Evolutionary conservation across 2,329 filamentous ascomycete genomes (phyloP), one percentile per base, ranked within the genome.

Genomic region (Shiraia sp.): DNA sequence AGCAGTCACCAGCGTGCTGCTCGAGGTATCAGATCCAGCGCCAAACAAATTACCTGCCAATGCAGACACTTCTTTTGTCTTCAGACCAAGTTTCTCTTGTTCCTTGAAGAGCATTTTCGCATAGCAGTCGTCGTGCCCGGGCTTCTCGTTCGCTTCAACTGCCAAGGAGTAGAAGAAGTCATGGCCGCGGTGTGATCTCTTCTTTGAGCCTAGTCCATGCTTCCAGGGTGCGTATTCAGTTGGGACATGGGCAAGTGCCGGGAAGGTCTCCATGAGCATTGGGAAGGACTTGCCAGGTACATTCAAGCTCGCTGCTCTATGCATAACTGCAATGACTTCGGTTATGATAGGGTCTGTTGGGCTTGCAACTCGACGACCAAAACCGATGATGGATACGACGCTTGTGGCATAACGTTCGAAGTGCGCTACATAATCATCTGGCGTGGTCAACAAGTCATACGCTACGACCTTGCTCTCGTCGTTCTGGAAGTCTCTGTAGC

Each of bases 311-410:
- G 79, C 79, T 1, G 79, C 79, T 39, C 79, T 71, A 42, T 83
- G 76, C 73, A 82, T 78, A 23, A 79, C 66, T 1, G 77, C 75
- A 42, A 82, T 78, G n/a, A 79, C 80, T 55, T 82, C 79, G 3
- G 79, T 79, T 45, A 82, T 77, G 53, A 80, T 80, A 4, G 79
- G 79, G 50, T 83, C 79, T 12, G 75, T 68, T 53, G 64, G 75
- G 37, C 60, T 73, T 7, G 72, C 72, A 1, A 80, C 73, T 8
- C 80, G 68, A 6, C 79, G 67, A 1, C 80, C 80, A 53, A 80
- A 82, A 0, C 76, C 80, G 46, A 83, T 79, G 36, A 80, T 77
- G 7, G 73, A 77, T 0, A 79, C 75, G 1, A 80, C 78, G 35
- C 75, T 78, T 0, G 77, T 79, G 9, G 78, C 77, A 71, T 69